Conservation (phyloP, 1,139 yeast genomes). For the Zygosaccharomyces pseudobailii region DNA sequence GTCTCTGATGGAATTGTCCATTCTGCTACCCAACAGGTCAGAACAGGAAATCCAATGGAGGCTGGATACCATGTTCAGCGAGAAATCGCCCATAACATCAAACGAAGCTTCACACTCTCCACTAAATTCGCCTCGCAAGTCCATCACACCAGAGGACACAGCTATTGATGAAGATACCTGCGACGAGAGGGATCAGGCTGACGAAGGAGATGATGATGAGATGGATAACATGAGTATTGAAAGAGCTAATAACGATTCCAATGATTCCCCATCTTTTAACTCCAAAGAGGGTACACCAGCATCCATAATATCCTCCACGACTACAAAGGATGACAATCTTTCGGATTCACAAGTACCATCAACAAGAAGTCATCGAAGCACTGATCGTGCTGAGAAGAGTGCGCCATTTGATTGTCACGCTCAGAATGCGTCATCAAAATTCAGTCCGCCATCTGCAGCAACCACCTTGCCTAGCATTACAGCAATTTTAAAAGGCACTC, state of each 20-base stretch:
- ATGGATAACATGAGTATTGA: slow-evolving; percentile 16
- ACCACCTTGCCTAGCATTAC: slow-evolving; percentile 27
- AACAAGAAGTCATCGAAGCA: slow-evolving; percentile 4
- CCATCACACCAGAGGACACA: slow-evolving; percentile 20
- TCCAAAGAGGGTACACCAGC: slow-evolving; percentile 15
- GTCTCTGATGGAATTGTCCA: slow-evolving; percentile 68
- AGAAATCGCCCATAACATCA: slow-evolving; percentile 7
- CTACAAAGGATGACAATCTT: slow-evolving; percentile 13
- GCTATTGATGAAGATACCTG: slow-evolving; percentile 21
- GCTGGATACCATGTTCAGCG: slow-evolving; percentile 46
- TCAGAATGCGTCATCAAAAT: slow-evolving; percentile 8
- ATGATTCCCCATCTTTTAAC: slow-evolving; percentile 5
- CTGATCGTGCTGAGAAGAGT: slow-evolving; percentile 4
- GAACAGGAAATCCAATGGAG: slow-evolving; percentile 70
- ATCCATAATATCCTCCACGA: slow-evolving; percentile 14
- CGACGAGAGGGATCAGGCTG: slow-evolving; percentile 18
- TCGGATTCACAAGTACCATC: slow-evolving; percentile 3
- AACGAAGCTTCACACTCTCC: slow-evolving; percentile 12
- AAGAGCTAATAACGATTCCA: slow-evolving; percentile 10
- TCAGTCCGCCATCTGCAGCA: slow-evolving; percentile 10
- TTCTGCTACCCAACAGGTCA: slow-evolving; percentile 65
- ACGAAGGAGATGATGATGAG: slow-evolving; percentile 11
- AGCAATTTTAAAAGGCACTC: slow-evolving; percentile 23
- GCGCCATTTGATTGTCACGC: slow-evolving; percentile 9
- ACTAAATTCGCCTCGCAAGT: slow-evolving; percentile 17